Percentiles rank a stretch among this genome's conserved stretches.
Conservation (phyloP, 2,329 filamentous ascomycete species). For the Diaporthe destruens region DNA sequence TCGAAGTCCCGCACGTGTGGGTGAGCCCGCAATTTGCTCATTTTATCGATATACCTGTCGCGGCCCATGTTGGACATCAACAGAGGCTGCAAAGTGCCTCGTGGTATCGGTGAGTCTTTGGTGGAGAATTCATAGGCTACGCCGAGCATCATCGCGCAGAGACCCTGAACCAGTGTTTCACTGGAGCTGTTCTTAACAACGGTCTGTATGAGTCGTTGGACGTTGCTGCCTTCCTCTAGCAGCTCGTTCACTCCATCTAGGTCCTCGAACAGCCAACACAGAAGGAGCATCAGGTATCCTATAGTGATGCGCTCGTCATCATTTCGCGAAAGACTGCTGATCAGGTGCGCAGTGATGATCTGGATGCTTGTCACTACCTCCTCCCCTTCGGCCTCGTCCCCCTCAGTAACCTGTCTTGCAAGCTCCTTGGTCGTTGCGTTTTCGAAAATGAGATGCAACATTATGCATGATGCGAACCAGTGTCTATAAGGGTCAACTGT, state of each 20-base stretch:
- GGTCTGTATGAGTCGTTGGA: conserved; percentile 86
- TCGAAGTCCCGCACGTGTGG: conserved; percentile 90
- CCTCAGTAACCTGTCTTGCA: conserved; percentile 87
- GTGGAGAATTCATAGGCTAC: conserved; percentile 97
- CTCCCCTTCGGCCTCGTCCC: conserved; percentile 88
- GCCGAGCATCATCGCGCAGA: conserved; percentile 87
- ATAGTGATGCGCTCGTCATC: conserved; percentile 85
- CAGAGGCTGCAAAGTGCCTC: conserved; percentile 83
- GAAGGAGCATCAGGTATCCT: conserved; percentile 90
- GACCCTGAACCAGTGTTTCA: conserved; percentile 79
- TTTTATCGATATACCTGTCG: conserved; percentile 86
- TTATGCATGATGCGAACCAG: conserved; percentile 90
- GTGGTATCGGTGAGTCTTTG: conserved; percentile 91
- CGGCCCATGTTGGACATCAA: conserved; percentile 82
- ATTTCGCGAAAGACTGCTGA: conserved; percentile 79
- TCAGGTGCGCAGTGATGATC: conserved; percentile 86
- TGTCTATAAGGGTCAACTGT: conserved; percentile 84
- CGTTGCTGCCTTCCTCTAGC: conserved; percentile 88
- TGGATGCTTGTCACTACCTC: conserved; percentile 97
- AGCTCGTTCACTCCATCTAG: conserved; percentile 93
- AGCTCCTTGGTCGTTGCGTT: conserved; percentile 82
- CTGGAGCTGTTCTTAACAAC: conserved; percentile 73
- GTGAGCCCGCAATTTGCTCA: conserved; percentile 82
- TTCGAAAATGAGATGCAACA: conserved; percentile 88
- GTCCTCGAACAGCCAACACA: conserved; percentile 93